Base-by-base conservation (phyloP, 2,329 filamentous ascomycete genomes). In the Colletotrichum zoysiae region DNA sequence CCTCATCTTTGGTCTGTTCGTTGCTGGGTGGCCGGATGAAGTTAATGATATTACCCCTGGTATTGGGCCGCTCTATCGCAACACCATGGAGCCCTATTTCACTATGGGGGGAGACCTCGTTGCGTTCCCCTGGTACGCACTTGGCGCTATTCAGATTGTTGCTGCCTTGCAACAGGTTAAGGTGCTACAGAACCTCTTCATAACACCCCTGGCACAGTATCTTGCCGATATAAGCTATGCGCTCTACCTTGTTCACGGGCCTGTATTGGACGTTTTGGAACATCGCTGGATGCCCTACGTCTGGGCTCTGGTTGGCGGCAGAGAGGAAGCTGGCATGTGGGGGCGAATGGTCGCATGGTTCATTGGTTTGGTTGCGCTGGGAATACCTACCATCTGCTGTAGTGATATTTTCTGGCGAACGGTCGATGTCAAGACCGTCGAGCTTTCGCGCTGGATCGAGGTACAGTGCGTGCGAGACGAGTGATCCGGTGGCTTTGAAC, bases 331-430 rank as follows among this genome's bases (percentile, higher is more conserved):
- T 77, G 82, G 79, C 51, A 76, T 77, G 74, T 48, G 79, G 79
- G 46, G 76, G 59, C 76, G 79, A 14, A 78, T 79, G 6, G 38
- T 80, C 11, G 75, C 79, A 26, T 82, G 86, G 78, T 61, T 82
- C 7, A 33, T 83, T 3, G 84, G 84, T 20, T 75, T 86, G 20
- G 73, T 77, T n/a, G 61, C 81, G 6, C 64, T 83, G 2, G 78
- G 77, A 8, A 75, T 80, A 5, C 67, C 82, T 2, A 81, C 86
- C 0, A 81, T 90, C 7, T 90, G 88, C 84, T 81, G 84, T 5
- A 86, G 86, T 1, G 89, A 91, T 77, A 67, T 91, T 5, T 90
- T 90, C 76, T 90, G 88, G 87, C 83, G 88, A 38, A 79, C 79
- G 1, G 82, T 91, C 5, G 89, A 91, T 83, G 84, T 76, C 81